A percentile compares a stretch with the other conserved stretches of the same genome.
phyloP scores from a whole-genome alignment of 345 rosid species.

The Luvunga scandens region DNA sequence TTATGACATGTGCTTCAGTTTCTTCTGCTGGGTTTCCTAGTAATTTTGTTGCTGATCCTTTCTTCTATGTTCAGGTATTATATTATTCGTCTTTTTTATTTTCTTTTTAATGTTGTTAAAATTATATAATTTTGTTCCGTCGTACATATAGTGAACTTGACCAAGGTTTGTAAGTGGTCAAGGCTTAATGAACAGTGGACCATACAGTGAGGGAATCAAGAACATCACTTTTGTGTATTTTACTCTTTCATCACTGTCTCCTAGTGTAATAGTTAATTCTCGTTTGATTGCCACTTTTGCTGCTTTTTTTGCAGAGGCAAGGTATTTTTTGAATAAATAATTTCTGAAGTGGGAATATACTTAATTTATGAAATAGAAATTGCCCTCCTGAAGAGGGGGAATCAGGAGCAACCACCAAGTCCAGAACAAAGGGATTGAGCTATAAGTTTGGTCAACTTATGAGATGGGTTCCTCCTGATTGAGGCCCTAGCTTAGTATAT shows the following conservation, averaged over 20 bases:
- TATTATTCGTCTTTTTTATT: not conserved
- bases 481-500: not conserved
- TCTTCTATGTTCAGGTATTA: conserved; percentile 75
- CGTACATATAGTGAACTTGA: not conserved
- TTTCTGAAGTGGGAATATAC: not conserved
- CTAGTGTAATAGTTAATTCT: not conserved
- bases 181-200: not conserved
- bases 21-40: conserved; percentile 79
- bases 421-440: not conserved
- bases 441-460: not conserved
- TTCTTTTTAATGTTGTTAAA: not conserved
- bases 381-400: not conserved
- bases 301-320: not conserved
- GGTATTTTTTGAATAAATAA: not conserved
- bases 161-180: not conserved
- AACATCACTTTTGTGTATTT: not conserved
- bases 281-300: not conserved
- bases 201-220: not conserved
- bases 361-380: not conserved
- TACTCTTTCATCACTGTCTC: not conserved
- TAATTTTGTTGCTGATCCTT: conserved; percentile 94
- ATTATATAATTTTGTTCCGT: not conserved
- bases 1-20: conserved; percentile 79
- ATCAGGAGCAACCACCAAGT: not conserved
- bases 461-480: not conserved